Percentiles rank a stretch among this genome's conserved stretches.
phyloP scores from a whole-genome alignment of 345 rosid genomes.

The Physaria fendleri region DNA sequence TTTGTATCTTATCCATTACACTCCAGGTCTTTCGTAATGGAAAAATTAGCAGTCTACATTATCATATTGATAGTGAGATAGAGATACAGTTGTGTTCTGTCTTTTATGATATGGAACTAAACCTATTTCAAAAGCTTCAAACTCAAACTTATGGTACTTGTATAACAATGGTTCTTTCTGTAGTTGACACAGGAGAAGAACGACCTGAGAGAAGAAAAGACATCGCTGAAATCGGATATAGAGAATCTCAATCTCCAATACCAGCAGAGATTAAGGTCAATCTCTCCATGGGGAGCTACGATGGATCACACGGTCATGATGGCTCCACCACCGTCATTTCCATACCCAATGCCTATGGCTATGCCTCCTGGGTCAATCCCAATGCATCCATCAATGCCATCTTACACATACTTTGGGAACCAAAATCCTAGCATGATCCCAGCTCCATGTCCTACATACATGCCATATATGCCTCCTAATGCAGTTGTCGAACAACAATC shows the following conservation, averaged over 20 bases:
- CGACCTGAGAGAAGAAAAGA: slow-evolving; percentile 84
- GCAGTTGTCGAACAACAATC: slow-evolving; percentile 54
- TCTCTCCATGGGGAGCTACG: slow-evolving; percentile 56
- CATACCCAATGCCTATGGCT: slow-evolving; percentile 69
- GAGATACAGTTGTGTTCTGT: not conserved
- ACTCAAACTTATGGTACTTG: not conserved
- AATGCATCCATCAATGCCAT: slow-evolving; percentile 75
- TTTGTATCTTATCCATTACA: slow-evolving; percentile 16
- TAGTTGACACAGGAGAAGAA: slow-evolving; percentile 86
- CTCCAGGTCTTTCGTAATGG: not conserved
- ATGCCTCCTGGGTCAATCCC: slow-evolving; percentile 75
- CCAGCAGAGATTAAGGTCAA: slow-evolving; percentile 68
- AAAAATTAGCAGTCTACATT: not conserved
- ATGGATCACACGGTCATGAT: slow-evolving; percentile 78
- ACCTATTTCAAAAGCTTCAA: not conserved
- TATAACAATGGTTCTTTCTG: slow-evolving; percentile 7
- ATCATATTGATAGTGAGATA: not conserved
- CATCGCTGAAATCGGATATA: slow-evolving; percentile 61
- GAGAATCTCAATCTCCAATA: slow-evolving; percentile 67
- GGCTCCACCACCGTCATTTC: slow-evolving; percentile 58
- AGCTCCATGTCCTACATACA: slow-evolving; percentile 57
- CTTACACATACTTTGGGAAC: slow-evolving; percentile 64
- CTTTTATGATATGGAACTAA: not conserved
- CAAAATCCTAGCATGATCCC: slow-evolving; percentile 66
- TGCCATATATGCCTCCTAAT: slow-evolving; percentile 60